Evolutionary conservation across 2,329 filamentous ascomycete genomes (phyloP), one percentile per base, ranked within the genome.

Genomic region (Chaetomiaceae sp.): DNA sequence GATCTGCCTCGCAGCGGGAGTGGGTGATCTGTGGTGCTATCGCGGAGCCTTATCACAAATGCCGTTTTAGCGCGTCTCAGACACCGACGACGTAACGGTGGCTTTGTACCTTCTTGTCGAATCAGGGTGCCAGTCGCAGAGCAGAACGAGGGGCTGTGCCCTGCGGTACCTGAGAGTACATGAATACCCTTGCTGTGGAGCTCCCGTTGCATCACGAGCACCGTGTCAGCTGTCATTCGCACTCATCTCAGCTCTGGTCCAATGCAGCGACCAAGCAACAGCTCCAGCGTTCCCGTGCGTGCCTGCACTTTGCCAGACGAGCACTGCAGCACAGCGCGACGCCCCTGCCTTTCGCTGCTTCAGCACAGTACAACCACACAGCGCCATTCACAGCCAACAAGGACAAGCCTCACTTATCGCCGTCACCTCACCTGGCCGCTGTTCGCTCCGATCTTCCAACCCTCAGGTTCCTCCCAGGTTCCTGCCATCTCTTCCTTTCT

Each of bases 11-110:
- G n/a, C n/a, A n/a, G 15, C 17, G 17, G 36, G 11, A 17, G 9
- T n/a, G n/a, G n/a, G n/a, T n/a, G n/a, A n/a, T n/a, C n/a, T n/a
- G 31, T 50, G 47, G 38, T 43, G 47, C 39, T 62, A 62, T 62
- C 60, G 46, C 47, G 36, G 49, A 52, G 55, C 52, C 56, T 57
- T 62, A 62, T 62, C 60, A 56, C 55, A 47, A 53, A 55, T 58
- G 53, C 54, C 54, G 53, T 55, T 57, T 50, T 56, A 59, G 60
- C 54, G 58, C 56, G 54, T 54, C 53, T 49, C 45, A 47, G 51
- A 27, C 19, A 27, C 14, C 27, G 37, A 27, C 51, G 37, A 50
- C 54, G 50, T 48, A 54, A 39, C 54, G 34, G 25, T 14, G 34
- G 15, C 38, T 39, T 34, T 43, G 53, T 57, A 54, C 43, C 20